Conservation (phyloP, 345 rosid genomes). For the Syzygium jambos region DNA sequence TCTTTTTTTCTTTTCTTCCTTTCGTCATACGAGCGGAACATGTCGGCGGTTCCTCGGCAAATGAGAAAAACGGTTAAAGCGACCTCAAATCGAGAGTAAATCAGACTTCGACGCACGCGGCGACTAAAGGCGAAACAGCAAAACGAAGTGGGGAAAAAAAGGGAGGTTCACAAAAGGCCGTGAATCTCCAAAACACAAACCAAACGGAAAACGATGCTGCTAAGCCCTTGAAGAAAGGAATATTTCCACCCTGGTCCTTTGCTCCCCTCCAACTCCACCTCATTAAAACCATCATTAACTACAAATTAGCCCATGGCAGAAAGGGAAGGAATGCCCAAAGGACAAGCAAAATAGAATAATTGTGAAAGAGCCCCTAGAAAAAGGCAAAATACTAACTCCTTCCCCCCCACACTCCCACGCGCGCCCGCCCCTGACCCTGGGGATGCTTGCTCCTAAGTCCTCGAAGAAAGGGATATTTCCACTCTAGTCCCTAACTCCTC, state of each 20-base stretch:
- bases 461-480: neutral
- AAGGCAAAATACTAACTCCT: neutral
- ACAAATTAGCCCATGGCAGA: neutral
- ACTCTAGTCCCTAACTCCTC: neutral
- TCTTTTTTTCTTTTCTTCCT: neutral
- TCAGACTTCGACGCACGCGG: neutral
- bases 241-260: neutral
- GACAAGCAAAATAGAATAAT: neutral
- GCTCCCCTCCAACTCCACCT: neutral
- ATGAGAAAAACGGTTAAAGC: neutral
- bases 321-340: neutral
- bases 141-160: accelerated
- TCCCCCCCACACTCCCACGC: too few species aligned
- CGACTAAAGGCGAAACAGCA: neutral
- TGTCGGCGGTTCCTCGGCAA: neutral
- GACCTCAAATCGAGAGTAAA: neutral
- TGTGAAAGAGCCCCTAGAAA: neutral
- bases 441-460: neutral
- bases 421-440: too few species aligned
- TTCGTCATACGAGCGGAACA: neutral
- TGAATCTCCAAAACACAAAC: neutral
- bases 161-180: neutral
- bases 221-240: neutral
- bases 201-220: neutral
- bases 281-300: too few species aligned